phyloP scores from a whole-genome alignment of 345 rosid species.

The Eutrema yunnanense region DNA sequence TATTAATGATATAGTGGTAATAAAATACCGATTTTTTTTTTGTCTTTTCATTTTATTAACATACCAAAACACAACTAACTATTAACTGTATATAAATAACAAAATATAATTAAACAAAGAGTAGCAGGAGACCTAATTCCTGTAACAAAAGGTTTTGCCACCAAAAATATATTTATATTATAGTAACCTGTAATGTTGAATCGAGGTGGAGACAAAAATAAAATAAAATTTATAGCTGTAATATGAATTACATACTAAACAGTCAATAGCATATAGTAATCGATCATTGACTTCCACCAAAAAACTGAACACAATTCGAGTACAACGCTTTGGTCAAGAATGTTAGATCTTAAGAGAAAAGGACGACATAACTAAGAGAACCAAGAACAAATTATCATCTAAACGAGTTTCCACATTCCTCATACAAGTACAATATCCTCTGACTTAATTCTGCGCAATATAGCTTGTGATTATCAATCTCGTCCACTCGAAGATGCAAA shows the following conservation, averaged over 20 bases:
- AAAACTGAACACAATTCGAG: conserved; percentile 14
- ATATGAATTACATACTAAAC: not conserved
- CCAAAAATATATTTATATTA: not conserved
- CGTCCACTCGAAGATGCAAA: conserved; percentile 44
- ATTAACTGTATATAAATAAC: not conserved
- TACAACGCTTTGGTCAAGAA: conserved; percentile 14
- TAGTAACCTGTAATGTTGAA: not conserved
- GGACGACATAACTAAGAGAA: not conserved
- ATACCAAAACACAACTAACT: not conserved
- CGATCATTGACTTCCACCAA: conserved; percentile 2
- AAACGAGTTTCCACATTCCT: conserved; percentile 21
- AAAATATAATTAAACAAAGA: not conserved
- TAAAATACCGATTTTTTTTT: not conserved
- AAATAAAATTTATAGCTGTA: not conserved
- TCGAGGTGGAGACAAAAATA: not conserved
- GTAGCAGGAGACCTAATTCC: not conserved
- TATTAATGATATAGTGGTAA: not conserved
- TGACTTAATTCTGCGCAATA: conserved; percentile 34
- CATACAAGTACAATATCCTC: conserved; percentile 32
- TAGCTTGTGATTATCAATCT: conserved; percentile 13
- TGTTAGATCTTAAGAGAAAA: conserved; percentile 1
- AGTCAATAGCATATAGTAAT: conserved; percentile 3
- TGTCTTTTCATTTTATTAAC: not conserved
- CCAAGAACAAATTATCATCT: conserved; percentile 3
- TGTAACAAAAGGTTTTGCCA: not conserved